These are phyloP conservation scores for Kwoniella shandongensis DNA, from an alignment of 768 basidiomycete species.

Conservation along the genomic window DNA sequence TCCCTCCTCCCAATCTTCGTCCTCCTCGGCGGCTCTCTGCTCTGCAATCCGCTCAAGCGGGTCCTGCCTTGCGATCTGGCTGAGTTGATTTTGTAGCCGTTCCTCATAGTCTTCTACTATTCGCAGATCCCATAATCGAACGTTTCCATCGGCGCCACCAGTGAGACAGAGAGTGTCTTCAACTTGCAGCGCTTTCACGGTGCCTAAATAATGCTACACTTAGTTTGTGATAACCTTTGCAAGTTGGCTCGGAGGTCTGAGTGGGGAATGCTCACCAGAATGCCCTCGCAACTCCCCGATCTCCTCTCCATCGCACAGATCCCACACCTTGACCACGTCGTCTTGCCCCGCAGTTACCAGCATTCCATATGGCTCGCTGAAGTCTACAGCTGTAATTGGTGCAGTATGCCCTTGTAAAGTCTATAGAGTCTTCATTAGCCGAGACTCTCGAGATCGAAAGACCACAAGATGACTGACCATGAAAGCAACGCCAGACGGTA, in stretches of 20 bases:
- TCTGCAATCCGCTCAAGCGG: slow-evolving; percentile 47
- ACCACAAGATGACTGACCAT: slow-evolving; percentile 64
- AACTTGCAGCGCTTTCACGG: slow-evolving; percentile 86
- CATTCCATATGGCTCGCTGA: slow-evolving; percentile 93
- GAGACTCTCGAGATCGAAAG: background rate
- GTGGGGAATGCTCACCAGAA: slow-evolving; percentile 56
- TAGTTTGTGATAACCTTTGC: background rate
- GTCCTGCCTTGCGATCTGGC: slow-evolving; percentile 32
- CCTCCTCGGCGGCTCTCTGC: slow-evolving; percentile 26
- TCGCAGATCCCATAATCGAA: slow-evolving; percentile 87
- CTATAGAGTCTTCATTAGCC: slow-evolving; percentile 55
- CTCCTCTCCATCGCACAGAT: slow-evolving; percentile 83
- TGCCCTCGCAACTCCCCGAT: slow-evolving; percentile 83
- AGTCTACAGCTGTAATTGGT: slow-evolving; percentile 84
- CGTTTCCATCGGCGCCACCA: slow-evolving; percentile 80
- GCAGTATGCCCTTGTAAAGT: slow-evolving; percentile 77
- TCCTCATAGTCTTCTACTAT: slow-evolving; percentile 71
- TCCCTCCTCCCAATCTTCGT: slow-evolving; percentile 41
- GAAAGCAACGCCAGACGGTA: slow-evolving; percentile 91
- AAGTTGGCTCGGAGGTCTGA: too few relatives aligned
- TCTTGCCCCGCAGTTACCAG: slow-evolving; percentile 89
- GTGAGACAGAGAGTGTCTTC: slow-evolving; percentile 88
- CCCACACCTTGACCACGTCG: slow-evolving; percentile 87
- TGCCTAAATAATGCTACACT: slow-evolving; percentile 34
- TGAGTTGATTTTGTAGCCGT: slow-evolving; percentile 29